phyloP scores from a whole-genome alignment of 345 rosid genomes.

The Anacardium occidentale region DNA sequence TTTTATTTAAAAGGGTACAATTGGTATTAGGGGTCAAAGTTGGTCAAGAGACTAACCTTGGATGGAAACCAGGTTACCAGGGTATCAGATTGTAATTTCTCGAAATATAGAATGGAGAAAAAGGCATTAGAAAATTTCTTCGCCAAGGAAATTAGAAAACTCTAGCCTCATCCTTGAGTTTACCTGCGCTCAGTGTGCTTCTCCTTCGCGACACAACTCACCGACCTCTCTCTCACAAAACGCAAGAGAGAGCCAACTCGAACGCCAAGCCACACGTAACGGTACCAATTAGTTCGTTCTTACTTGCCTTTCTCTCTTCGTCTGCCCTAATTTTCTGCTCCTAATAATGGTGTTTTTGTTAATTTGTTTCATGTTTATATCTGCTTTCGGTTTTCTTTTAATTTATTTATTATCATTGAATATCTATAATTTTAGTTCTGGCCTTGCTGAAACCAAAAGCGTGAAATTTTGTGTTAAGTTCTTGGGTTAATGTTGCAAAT shows the following conservation, averaged over 20 bases:
- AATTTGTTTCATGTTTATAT: too few relatives aligned
- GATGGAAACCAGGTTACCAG: too few relatives aligned
- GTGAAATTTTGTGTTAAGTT: background rate
- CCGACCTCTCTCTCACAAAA: constrained; percentile 5
- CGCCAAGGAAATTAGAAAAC: constrained; percentile 19
- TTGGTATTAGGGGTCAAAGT: too few relatives aligned
- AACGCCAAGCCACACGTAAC: background rate
- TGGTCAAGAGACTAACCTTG: too few relatives aligned
- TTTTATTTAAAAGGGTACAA: too few relatives aligned
- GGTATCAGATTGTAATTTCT: too few relatives aligned
- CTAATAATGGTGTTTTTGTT: too few relatives aligned
- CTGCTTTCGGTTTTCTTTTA: too few relatives aligned
- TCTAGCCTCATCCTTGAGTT: constrained; percentile 29
- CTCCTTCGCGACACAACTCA: background rate
- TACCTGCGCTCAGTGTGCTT: constrained; percentile 2
- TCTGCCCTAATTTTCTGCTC: background rate
- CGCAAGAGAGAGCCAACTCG: background rate
- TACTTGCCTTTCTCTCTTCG: constrained; percentile 14
- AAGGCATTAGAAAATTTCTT: background rate
- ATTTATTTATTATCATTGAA: background rate
- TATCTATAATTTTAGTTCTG: background rate
- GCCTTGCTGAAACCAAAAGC: background rate
- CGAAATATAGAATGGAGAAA: too few relatives aligned
- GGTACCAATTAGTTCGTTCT: background rate
- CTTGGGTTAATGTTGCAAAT: background rate